These are phyloP conservation scores for Astragalus glycyphyllos DNA, from an alignment of 306 rosid species.

Conservation along the genomic window DNA sequence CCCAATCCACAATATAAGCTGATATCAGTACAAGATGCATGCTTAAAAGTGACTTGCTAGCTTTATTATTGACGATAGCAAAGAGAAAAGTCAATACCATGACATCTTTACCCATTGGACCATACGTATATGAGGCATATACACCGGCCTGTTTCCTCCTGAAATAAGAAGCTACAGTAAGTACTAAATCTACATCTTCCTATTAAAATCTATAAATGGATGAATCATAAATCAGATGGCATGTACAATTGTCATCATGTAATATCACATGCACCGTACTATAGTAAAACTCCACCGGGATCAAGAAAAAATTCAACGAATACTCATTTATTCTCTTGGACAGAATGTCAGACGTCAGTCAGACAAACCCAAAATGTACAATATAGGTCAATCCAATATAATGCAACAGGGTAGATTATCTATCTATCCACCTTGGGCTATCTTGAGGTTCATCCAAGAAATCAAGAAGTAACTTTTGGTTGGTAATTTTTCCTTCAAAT, in stretches of 20 bases:
- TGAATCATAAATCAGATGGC: slow-evolving; percentile 13
- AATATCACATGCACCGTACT: not conserved
- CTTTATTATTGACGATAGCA: slow-evolving; percentile 12
- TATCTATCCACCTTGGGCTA: slow-evolving; percentile 72
- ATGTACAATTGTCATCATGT: slow-evolving; percentile 1
- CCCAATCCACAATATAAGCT: slow-evolving; percentile 22
- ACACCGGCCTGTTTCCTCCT: slow-evolving; percentile 86
- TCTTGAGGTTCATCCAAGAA: slow-evolving; percentile 79
- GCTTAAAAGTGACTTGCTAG: slow-evolving; percentile 28
- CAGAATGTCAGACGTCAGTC: slow-evolving; percentile 30
- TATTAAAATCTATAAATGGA: not conserved
- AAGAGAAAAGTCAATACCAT: slow-evolving; percentile 55
- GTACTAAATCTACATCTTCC: slow-evolving; percentile 30
- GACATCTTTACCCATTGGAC: slow-evolving; percentile 70
- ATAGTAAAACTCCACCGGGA: slow-evolving; percentile 2
- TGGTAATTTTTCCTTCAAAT: slow-evolving; percentile 57
- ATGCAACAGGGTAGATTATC: slow-evolving; percentile 22
- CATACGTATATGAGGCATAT: slow-evolving; percentile 71
- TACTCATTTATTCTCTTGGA: not conserved
- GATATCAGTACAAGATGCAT: slow-evolving; percentile 34
- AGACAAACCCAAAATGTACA: slow-evolving; percentile 16
- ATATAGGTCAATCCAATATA: not conserved
- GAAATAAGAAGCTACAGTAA: slow-evolving; percentile 42
- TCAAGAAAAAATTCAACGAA: slow-evolving; percentile 9
- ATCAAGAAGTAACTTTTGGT: slow-evolving; percentile 84